Evolutionary conservation across 1,139 yeast genomes (phyloP).

Genomic region (Yamadazyma sp.): DNA sequence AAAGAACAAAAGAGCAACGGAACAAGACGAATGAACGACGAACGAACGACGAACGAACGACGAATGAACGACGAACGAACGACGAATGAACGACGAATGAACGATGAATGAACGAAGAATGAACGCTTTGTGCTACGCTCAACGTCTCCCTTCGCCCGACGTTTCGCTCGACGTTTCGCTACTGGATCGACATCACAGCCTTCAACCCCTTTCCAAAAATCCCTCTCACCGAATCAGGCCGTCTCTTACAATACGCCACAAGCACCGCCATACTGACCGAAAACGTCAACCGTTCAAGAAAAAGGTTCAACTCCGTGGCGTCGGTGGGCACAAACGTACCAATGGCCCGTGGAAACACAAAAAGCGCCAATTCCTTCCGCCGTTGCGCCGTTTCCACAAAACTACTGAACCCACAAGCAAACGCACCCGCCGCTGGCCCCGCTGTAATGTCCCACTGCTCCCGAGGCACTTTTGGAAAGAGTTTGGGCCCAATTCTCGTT

Average conservation of each 20-base stretch:
- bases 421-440: slow-evolving; percentile 30
- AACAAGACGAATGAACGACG: too few species aligned
- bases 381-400: slow-evolving; percentile 33
- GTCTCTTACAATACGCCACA: slow-evolving; percentile 31
- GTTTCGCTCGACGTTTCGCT: too few species aligned
- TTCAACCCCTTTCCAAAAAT: slow-evolving; percentile 33
- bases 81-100: too few species aligned
- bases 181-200: slow-evolving; percentile 14
- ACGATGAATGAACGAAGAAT: too few species aligned
- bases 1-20: too few species aligned
- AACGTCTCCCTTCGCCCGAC: too few species aligned
- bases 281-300: slow-evolving; percentile 29
- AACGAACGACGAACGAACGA: too few species aligned
- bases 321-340: slow-evolving; percentile 34
- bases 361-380: slow-evolving; percentile 40
- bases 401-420: slow-evolving; percentile 35
- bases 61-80: too few species aligned
- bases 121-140: too few species aligned
- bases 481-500: slow-evolving; percentile 27
- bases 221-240: slow-evolving; percentile 32
- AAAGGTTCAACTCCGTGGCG: slow-evolving; percentile 24
- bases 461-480: slow-evolving; percentile 29
- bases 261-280: slow-evolving; percentile 34
- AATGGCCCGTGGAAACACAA: slow-evolving; percentile 39
- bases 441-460: slow-evolving; percentile 31